Evolutionary conservation across 2,329 filamentous ascomycete species (phyloP).

Genomic region (Fusarium denticulatum): DNA sequence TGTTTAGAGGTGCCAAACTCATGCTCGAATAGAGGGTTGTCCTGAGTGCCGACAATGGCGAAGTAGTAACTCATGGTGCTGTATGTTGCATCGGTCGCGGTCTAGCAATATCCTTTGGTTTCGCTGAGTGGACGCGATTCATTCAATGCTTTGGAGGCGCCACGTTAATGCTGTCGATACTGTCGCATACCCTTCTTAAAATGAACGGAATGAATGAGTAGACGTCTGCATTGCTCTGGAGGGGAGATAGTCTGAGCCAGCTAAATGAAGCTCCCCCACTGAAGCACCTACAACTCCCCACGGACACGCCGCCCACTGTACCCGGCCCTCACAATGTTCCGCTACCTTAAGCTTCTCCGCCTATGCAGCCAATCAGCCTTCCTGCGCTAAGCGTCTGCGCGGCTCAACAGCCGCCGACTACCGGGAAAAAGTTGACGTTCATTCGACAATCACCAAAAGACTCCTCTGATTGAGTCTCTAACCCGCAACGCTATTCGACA

Average conservation of each 20-base stretch:
- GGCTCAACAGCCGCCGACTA: constrained; percentile 27
- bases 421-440: constrained; percentile 39
- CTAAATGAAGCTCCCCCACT: constrained; percentile 5
- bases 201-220: background rate
- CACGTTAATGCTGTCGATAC: background rate
- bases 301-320: background rate
- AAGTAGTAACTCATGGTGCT: constrained; percentile 95
- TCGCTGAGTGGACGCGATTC: background rate
- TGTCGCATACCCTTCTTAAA: background rate
- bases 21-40: constrained; percentile 95
- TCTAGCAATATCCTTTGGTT: background rate
- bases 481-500: constrained; percentile 41
- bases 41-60: constrained; percentile 92
- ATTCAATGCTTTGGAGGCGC: background rate
- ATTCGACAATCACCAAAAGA: constrained; percentile 32
- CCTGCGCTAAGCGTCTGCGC: constrained; percentile 9
- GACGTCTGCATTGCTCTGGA: background rate
- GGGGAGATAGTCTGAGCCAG: background rate
- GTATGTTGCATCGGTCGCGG: constrained; percentile 42
- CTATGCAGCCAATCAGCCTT: constrained; percentile 21
- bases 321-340: constrained; percentile 43
- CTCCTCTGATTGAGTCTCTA: constrained; percentile 12
- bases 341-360: constrained; percentile 27
- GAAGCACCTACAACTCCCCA: background rate
- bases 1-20: constrained; percentile 97